These are phyloP conservation scores for Leishmania major DNA, from an alignment of 208 protist species.

Conservation along the genomic window DNA sequence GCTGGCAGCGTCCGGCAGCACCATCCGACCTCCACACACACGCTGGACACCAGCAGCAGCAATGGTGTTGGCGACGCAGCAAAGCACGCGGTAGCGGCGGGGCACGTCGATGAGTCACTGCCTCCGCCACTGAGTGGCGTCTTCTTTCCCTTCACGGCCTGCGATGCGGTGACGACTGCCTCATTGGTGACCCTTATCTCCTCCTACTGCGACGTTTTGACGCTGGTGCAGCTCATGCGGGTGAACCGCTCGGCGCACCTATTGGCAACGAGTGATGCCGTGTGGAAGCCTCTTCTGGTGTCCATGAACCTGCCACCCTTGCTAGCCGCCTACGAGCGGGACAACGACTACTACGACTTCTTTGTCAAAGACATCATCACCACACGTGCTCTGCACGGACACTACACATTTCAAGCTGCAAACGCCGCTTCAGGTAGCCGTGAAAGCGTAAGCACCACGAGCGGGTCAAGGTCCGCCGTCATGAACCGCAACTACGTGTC, in stretches of 20 bases:
- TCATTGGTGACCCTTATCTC: slow-evolving; percentile 31
- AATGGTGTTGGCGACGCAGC: neutral
- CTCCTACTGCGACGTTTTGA: slow-evolving; percentile 44
- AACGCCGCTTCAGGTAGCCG: slow-evolving; percentile 18
- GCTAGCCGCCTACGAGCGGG: slow-evolving; percentile 31
- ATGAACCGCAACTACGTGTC: neutral
- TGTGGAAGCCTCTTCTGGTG: slow-evolving; percentile 53
- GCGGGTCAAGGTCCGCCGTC: slow-evolving; percentile 2
- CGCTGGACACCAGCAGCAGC: neutral
- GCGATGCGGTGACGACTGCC: neutral
- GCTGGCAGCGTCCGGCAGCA: neutral
- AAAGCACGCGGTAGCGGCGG: neutral
- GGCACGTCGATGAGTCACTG: neutral
- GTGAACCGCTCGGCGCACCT: slow-evolving; percentile 38
- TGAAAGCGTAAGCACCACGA: slow-evolving; percentile 16
- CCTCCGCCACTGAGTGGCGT: slow-evolving; percentile 1
- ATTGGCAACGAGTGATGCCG: slow-evolving; percentile 40
- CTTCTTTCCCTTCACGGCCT: slow-evolving; percentile 16
- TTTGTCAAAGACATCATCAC: slow-evolving; percentile 73
- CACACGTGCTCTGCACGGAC: slow-evolving; percentile 62
- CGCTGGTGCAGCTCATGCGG: slow-evolving; percentile 49
- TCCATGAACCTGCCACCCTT: slow-evolving; percentile 55
- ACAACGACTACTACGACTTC: slow-evolving; percentile 52
- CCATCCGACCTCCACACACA: neutral
- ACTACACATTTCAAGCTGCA: slow-evolving; percentile 58